phyloP scores from a whole-genome alignment of 2,329 filamentous ascomycete genomes.

The Nemania sp. region DNA sequence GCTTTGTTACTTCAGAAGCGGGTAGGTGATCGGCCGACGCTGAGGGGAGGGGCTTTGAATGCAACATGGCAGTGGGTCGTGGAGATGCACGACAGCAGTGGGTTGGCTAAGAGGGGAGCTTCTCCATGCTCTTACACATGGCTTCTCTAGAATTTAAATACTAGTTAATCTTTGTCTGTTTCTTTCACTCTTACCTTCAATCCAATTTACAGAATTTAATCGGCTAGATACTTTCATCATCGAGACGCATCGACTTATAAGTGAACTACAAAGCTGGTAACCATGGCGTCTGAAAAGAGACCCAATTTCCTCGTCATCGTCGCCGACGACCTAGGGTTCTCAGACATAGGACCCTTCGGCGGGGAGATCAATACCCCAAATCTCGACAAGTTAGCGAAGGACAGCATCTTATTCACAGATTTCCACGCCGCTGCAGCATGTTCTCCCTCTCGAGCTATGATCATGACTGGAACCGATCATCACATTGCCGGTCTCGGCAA shows the following conservation, averaged over 20 bases:
- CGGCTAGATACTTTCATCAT: too few species aligned
- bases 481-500: slow-evolving; percentile 63
- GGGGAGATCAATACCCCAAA: slow-evolving; percentile 64
- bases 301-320: slow-evolving; percentile 64
- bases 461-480: slow-evolving; percentile 67
- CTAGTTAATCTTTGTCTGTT: too few species aligned
- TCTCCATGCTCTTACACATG: slow-evolving; percentile 1
- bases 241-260: neutral
- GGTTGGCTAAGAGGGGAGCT: slow-evolving; percentile 6
- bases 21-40: neutral
- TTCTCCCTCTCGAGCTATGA: slow-evolving; percentile 67
- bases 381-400: slow-evolving; percentile 55
- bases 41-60: slow-evolving; percentile 13
- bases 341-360: slow-evolving; percentile 61
- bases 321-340: slow-evolving; percentile 63
- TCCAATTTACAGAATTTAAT: too few species aligned
- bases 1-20: too few species aligned
- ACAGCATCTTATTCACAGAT: slow-evolving; percentile 62
- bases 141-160: too few species aligned
- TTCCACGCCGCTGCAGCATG: slow-evolving; percentile 68
- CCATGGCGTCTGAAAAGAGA: slow-evolving; percentile 40
- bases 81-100: slow-evolving; percentile 17
- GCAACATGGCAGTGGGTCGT: slow-evolving; percentile 31
- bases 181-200: too few species aligned
- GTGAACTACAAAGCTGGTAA: neutral